Evolutionary conservation across 306 rosid species (phyloP), one percentile per base, ranked within the genome.

Genomic region (Trifolium subterraneum): DNA sequence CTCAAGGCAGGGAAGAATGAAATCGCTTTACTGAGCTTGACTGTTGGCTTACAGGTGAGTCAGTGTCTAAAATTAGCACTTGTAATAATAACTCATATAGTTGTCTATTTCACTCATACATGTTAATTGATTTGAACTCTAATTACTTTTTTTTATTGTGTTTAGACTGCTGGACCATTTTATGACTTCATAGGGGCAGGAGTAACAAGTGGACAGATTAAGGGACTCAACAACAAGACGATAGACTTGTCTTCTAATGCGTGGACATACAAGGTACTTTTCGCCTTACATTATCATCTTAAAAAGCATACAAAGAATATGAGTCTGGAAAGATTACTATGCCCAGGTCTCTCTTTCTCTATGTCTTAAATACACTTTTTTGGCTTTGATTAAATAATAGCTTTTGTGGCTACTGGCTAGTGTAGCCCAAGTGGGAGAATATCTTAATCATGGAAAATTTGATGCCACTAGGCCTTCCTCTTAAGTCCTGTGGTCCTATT

Each of bases 171-270:
- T 59, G 98, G 98, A 76, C 84, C 97, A 45, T 91, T 73, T 81
- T 93, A 86, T 77, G 98, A 93, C 45, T 93, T 91, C 78, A 41
- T 84, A 2, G 98, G 96, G 74, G 97, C 98, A 42, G 97, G 98
- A 82, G 71, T 87, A 41, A 83, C 90, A 56, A 87, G 88, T 72
- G 94, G 89, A 45, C 83, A 84, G 72, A 86, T 93, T 54, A 16
- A 66, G 68, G 98, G 97, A 55, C 84, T 88, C 78, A 82, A 73
- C 75, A 91, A 88, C 68, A 91, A 88, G 77, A 88, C 88, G 42
- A 14, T 86, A 48, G 90, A 91, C 88, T 64, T 93, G 75, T 93
- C 96, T 60, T 85, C 87, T n/a, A 27, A 82, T 81, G 74, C 86
- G 31, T 93, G 98, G 98, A 76, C 83, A 65, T 89, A 93, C 87